A percentile compares a stretch with the other conserved stretches of the same genome.
These are phyloP conservation scores for Candida adriatica DNA, from an alignment of 805 yeast genomes.

Conservation along the genomic window DNA sequence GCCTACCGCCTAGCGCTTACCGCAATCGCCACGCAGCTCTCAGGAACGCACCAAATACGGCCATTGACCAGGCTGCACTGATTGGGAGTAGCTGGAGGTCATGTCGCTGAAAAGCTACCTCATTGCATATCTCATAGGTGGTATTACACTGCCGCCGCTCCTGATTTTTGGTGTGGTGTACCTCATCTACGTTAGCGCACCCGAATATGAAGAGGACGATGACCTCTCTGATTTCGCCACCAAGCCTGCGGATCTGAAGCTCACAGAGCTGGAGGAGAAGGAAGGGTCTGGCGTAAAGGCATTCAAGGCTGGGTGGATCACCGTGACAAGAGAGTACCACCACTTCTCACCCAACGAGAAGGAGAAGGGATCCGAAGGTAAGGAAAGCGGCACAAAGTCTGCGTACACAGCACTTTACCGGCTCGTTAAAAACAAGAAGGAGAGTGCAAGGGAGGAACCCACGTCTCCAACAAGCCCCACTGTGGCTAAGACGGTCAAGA, in stretches of 20 bases:
- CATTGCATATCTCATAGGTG: conserved; percentile 62
- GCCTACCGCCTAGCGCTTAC: too few species aligned
- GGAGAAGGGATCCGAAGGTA: conserved; percentile 28
- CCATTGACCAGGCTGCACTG: too few species aligned
- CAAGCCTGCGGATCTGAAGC: conserved; percentile 36
- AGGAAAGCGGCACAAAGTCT: conserved; percentile 30
- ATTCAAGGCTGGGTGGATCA: conserved; percentile 67
- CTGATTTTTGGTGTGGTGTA: conserved; percentile 33
- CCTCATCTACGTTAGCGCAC: conserved; percentile 30
- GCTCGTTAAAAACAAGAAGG: conserved; percentile 33
- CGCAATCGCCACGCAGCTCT: background rate
- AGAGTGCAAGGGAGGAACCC: conserved; percentile 5
- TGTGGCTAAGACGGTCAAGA: conserved; percentile 26
- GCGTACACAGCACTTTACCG: conserved; percentile 59
- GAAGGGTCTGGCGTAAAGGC: conserved; percentile 57
- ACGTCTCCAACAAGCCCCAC: conserved; percentile 6
- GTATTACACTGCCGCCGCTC: conserved; percentile 71
- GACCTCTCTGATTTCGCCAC: conserved; percentile 17
- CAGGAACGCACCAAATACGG: background rate
- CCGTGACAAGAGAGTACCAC: conserved; percentile 76
- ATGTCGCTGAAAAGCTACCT: conserved; percentile 23
- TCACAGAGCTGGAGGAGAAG: conserved; percentile 60
- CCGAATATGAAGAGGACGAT: conserved; percentile 23
- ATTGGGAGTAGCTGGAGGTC: too few species aligned
- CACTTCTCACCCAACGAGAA: conserved; percentile 32